phyloP scores from a whole-genome alignment of 345 rosid genomes.

The Hypericum perforatum region DNA sequence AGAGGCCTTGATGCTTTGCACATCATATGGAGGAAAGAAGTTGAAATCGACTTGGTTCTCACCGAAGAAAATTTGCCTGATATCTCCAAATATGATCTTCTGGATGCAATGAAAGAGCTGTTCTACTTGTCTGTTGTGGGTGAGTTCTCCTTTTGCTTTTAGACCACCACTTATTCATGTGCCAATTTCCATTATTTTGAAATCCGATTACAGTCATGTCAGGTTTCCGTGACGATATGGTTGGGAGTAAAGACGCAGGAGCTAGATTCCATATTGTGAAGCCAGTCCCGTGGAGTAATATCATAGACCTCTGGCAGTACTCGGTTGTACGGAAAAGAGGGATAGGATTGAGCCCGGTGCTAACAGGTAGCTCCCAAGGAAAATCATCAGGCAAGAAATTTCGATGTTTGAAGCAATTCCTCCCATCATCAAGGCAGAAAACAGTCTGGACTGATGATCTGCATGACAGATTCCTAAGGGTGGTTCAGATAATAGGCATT shows the following conservation, averaged over 20 bases:
- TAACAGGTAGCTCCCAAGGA: background rate
- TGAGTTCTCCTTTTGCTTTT: slow-evolving; percentile 14
- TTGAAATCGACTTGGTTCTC: slow-evolving; percentile 33
- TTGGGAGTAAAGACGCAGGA: slow-evolving; percentile 34
- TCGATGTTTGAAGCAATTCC: slow-evolving; percentile 14
- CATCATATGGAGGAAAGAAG: slow-evolving; percentile 22
- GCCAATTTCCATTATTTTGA: background rate
- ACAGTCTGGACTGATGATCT: slow-evolving; percentile 36
- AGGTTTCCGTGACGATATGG: slow-evolving; percentile 18
- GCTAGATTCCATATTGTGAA: slow-evolving; percentile 34
- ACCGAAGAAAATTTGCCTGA: slow-evolving; percentile 38
- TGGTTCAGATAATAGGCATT: slow-evolving; percentile 26
- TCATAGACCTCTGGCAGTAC: slow-evolving; percentile 41
- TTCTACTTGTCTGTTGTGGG: slow-evolving; percentile 37
- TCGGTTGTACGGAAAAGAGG: slow-evolving; percentile 12
- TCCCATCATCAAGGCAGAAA: slow-evolving; percentile 23
- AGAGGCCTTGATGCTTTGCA: slow-evolving; percentile 26
- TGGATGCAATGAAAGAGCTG: slow-evolving; percentile 24
- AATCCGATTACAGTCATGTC: slow-evolving; percentile 27
- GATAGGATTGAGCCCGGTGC: background rate
- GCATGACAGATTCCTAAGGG: slow-evolving; percentile 30
- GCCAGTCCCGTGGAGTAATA: slow-evolving; percentile 24
- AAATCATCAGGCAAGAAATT: background rate
- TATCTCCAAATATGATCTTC: slow-evolving; percentile 38
- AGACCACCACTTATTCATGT: background rate